Conservation (phyloP, 78 protist species). For the Dictyostelium purpureum region DNA sequence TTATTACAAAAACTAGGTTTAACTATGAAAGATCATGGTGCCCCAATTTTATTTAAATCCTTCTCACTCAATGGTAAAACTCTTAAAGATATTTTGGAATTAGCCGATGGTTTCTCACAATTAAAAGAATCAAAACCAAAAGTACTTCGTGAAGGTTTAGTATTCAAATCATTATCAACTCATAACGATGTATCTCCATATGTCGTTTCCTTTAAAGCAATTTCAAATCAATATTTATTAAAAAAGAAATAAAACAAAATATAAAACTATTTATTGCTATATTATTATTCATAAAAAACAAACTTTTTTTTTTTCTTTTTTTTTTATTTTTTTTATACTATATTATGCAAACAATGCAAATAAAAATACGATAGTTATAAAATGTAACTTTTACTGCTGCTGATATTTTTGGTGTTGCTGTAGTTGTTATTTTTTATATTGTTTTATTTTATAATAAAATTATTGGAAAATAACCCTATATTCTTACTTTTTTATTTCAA, state of each 20-base stretch:
- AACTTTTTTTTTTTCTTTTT: no score
- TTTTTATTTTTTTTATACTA: no score
- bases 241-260: slow-evolving; percentile 24
- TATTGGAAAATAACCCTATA: no score
- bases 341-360: no score
- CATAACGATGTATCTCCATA: background rate
- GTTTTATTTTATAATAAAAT: no score
- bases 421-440: no score
- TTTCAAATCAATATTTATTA: slow-evolving; percentile 81
- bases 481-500: no score
- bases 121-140: slow-evolving; percentile 65
- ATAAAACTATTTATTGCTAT: no score
- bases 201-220: slow-evolving; percentile 50
- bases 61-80: slow-evolving; percentile 6
- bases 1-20: slow-evolving; percentile 15
- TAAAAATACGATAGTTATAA: no score
- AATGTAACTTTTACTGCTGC: no score
- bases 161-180: slow-evolving; percentile 63
- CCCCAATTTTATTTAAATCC: background rate
- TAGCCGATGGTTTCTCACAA: slow-evolving; percentile 76
- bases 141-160: slow-evolving; percentile 83
- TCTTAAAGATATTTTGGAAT: background rate
- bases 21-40: slow-evolving; percentile 32
- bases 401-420: no score
- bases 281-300: no score